Conservation (phyloP, 352 stramenopile species). For the Pythium plurisporium region DNA sequence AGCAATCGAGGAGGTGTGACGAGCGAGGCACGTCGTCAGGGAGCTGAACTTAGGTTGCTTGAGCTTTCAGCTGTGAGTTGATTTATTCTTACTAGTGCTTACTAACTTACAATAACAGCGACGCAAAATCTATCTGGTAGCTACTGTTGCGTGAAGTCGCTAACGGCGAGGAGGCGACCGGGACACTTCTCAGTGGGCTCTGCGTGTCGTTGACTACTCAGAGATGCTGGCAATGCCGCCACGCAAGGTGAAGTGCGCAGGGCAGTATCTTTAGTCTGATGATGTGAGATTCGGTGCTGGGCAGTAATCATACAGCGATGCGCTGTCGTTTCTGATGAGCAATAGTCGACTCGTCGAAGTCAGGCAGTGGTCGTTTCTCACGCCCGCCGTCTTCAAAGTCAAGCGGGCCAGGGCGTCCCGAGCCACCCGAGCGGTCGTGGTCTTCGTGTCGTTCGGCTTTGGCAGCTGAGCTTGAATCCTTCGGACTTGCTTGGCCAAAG, state of each 20-base stretch:
- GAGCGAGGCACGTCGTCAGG: background rate
- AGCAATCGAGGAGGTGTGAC: conserved; percentile 15
- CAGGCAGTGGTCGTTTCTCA: conserved; percentile 10
- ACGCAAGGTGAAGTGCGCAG: too few relatives aligned
- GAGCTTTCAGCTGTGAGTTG: background rate
- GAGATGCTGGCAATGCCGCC: too few relatives aligned
- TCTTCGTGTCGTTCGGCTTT: background rate
- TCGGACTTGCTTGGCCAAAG: background rate
- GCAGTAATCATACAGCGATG: conserved; percentile 6
- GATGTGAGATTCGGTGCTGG: background rate
- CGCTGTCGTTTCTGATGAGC: conserved; percentile 18
- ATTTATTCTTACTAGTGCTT: conserved; percentile 13
- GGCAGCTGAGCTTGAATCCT: background rate
- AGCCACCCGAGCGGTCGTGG: background rate
- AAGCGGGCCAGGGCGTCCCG: background rate
- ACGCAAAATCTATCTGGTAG: background rate
- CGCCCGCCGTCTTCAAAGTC: conserved; percentile 13
- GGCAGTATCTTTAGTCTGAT: too few relatives aligned
- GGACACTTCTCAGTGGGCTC: too few relatives aligned
- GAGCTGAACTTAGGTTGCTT: background rate
- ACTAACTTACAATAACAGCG: conserved; percentile 4
- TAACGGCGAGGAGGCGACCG: too few relatives aligned
- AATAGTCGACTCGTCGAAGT: conserved; percentile 1
- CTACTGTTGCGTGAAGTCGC: too few relatives aligned
- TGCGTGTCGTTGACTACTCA: too few relatives aligned